Evolutionary conservation across 345 rosid species (phyloP).

Genomic region (Murraya koenigii): DNA sequence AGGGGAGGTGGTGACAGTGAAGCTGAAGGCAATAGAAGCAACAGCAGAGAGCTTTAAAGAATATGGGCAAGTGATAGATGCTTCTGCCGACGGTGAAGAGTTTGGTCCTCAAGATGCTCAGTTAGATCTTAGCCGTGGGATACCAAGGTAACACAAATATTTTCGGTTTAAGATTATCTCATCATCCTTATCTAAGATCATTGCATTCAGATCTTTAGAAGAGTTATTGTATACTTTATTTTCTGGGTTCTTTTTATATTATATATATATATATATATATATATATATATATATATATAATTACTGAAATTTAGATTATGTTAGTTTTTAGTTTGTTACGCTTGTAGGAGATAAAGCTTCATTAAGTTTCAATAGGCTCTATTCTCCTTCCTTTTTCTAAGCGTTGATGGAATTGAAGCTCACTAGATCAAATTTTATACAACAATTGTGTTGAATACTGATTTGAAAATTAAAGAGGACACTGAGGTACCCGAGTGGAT

Average conservation of each 20-base stretch:
- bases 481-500: background rate
- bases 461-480: background rate
- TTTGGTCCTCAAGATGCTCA: constrained; percentile 83
- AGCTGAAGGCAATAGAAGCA: constrained; percentile 62
- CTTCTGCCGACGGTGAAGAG: constrained; percentile 50
- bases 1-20: constrained; percentile 20
- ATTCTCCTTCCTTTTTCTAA: background rate
- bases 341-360: background rate
- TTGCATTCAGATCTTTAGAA: too few relatives aligned
- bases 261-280: too few relatives aligned
- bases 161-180: background rate
- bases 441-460: background rate
- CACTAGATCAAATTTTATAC: background rate
- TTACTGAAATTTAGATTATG: background rate
- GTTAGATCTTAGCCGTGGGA: constrained; percentile 62
- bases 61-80: constrained; percentile 65
- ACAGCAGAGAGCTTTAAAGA: constrained; percentile 66
- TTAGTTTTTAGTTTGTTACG: background rate
- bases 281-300: too few relatives aligned
- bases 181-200: too few relatives aligned
- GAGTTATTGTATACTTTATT: too few relatives aligned
- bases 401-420: background rate
- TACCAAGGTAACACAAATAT: constrained; percentile 45
- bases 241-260: too few relatives aligned
- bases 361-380: background rate